These are phyloP conservation scores for Colletotrichum sp. DNA, from an alignment of 2,329 filamentous ascomycete genomes.

Conservation along the genomic window DNA sequence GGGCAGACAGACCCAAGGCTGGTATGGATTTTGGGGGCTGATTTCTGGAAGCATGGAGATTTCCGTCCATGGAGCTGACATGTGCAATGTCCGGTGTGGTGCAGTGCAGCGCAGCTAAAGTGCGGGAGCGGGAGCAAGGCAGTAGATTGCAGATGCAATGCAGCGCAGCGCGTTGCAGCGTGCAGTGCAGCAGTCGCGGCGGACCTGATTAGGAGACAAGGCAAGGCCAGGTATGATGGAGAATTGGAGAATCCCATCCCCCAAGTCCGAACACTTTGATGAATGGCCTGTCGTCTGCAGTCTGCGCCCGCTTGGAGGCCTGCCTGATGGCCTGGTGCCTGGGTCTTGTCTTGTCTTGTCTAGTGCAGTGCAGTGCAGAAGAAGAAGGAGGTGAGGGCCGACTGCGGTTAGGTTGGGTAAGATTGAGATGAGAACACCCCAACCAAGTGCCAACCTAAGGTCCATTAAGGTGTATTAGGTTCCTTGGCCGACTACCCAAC, in stretches of 20 bases:
- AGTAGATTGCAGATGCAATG: background rate
- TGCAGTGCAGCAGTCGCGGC: background rate
- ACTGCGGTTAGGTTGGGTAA: background rate
- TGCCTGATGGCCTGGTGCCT: background rate
- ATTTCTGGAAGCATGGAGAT: background rate
- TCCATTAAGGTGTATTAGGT: background rate
- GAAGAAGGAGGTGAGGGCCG: background rate
- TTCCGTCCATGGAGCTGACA: background rate
- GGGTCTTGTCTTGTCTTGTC: background rate
- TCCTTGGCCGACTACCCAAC: background rate
- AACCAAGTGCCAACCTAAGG: background rate
- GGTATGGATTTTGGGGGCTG: background rate
- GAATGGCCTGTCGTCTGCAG: background rate
- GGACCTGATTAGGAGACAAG: background rate
- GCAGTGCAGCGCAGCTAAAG: background rate
- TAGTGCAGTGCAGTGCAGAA: background rate
- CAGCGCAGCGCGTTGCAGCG: background rate
- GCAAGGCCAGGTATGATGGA: background rate
- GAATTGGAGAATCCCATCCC: background rate
- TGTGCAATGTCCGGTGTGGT: background rate
- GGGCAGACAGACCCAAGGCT: background rate
- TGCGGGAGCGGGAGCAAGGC: background rate
- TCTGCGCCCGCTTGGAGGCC: background rate
- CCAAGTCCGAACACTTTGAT: background rate
- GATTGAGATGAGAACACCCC: background rate